phyloP scores from a whole-genome alignment of 2,329 filamentous ascomycete species.

The Colletotrichum melonis region DNA sequence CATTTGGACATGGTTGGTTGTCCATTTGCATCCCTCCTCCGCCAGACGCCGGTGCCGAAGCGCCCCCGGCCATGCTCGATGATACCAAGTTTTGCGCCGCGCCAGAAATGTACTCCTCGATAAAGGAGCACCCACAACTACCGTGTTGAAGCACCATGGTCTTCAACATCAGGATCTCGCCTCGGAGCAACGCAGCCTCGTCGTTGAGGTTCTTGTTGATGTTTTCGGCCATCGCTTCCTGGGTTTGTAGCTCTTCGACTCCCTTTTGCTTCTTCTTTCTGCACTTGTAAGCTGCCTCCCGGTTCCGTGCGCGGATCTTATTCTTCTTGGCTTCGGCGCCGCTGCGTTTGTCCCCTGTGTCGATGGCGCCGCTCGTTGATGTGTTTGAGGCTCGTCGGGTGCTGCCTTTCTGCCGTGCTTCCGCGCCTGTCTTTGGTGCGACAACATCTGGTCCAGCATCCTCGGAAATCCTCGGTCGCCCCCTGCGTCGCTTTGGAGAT shows the following conservation, averaged over 20 bases:
- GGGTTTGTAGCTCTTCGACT: slow-evolving; percentile 31
- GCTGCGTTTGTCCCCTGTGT: background rate
- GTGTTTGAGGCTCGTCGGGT: slow-evolving; percentile 16
- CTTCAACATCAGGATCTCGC: slow-evolving; percentile 35
- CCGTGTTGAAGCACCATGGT: slow-evolving; percentile 34
- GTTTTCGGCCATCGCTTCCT: slow-evolving; percentile 37
- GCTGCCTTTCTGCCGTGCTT: background rate
- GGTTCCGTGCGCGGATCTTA: slow-evolving; percentile 32
- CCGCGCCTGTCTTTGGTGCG: background rate
- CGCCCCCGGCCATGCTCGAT: background rate
- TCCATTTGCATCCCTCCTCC: background rate
- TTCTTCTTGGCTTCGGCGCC: slow-evolving; percentile 25
- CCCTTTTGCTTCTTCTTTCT: slow-evolving; percentile 35
- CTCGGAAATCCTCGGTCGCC: slow-evolving; percentile 21
- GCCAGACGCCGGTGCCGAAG: background rate
- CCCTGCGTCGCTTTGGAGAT: slow-evolving; percentile 1
- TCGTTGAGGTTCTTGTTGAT: slow-evolving; percentile 28
- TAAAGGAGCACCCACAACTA: slow-evolving; percentile 30
- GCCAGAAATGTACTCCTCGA: slow-evolving; percentile 34
- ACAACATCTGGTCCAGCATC: background rate
- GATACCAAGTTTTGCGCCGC: slow-evolving; percentile 27
- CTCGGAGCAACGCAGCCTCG: slow-evolving; percentile 22
- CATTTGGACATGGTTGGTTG: background rate
- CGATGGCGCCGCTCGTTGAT: slow-evolving; percentile 18
- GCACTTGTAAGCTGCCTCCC: slow-evolving; percentile 37